Percentiles rank a stretch among this genome's conserved stretches.
Conservation (phyloP, 345 rosid species). For the Isatis tinctoria region DNA sequence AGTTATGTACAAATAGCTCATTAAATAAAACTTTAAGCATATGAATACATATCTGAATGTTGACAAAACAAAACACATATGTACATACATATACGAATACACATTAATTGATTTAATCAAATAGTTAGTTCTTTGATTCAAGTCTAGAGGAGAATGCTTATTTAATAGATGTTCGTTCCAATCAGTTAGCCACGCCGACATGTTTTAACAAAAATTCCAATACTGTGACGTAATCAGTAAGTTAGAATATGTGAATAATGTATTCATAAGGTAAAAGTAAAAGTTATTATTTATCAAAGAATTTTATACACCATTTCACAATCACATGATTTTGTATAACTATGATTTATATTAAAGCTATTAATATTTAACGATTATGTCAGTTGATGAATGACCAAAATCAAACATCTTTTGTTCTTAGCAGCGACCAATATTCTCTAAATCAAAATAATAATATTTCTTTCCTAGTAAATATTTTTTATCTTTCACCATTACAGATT, state of each 20-base stretch:
- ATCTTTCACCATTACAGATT: not conserved
- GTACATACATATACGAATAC: not conserved
- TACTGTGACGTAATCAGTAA: not conserved
- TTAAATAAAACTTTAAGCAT: not conserved
- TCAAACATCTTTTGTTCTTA: not conserved
- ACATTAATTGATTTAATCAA: not conserved
- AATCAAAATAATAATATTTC: not conserved
- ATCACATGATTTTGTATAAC: not conserved
- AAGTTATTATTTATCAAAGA: not conserved
- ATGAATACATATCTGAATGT: not conserved
- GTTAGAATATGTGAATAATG: not conserved
- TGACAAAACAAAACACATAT: not conserved
- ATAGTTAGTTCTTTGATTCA: not conserved
- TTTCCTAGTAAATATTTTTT: not conserved
- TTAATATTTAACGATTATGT: not conserved
- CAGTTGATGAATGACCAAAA: not conserved
- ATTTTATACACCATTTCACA: not conserved
- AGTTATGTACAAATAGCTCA: not conserved
- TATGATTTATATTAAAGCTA: not conserved
- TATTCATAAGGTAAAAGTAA: not conserved
- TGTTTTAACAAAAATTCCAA: not conserved
- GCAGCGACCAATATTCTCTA: not conserved
- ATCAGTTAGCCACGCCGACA: not conserved
- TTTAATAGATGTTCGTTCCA: not conserved
- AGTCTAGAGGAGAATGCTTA: not conserved